Conservation (phyloP, 2,329 filamentous ascomycete genomes). For the Paecilomyces sp. region DNA sequence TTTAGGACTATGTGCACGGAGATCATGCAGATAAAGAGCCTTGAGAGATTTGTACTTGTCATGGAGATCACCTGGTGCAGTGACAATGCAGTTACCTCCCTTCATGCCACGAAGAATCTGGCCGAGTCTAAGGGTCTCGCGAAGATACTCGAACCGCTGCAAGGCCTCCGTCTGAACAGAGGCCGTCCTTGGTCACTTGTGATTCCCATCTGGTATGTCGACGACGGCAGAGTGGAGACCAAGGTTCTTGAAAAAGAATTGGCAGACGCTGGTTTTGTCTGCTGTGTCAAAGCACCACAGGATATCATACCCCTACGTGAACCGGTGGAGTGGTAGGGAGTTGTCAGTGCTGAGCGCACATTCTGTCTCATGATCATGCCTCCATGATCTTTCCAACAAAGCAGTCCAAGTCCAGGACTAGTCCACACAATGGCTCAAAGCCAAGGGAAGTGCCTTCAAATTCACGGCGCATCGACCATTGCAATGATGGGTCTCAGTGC, state of each 20-base stretch:
- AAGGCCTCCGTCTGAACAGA: not conserved
- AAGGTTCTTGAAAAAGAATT: not conserved
- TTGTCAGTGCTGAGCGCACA: not conserved
- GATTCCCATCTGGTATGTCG: not conserved
- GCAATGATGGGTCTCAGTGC: not conserved
- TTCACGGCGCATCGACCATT: not conserved
- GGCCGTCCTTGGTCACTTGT: not conserved
- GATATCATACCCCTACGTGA: not conserved
- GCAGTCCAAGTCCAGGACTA: not conserved
- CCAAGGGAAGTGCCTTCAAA: not conserved
- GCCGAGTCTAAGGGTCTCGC: not conserved
- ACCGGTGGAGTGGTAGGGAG: not conserved
- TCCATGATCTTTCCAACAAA: not conserved
- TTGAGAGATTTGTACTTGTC: not conserved
- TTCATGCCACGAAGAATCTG: not conserved
- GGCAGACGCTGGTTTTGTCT: not conserved
- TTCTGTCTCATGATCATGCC: not conserved
- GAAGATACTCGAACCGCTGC: not conserved
- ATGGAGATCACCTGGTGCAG: not conserved
- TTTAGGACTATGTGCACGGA: not conserved
- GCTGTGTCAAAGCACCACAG: not conserved
- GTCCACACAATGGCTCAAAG: not conserved
- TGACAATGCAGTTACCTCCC: not conserved
- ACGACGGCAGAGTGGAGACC: not conserved
- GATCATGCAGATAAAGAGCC: not conserved